A percentile compares a stretch with the other conserved stretches of the same genome.
These are phyloP conservation scores for Pittosporum tobira DNA, from an alignment of 129 eudicot genomes.

Conservation along the genomic window DNA sequence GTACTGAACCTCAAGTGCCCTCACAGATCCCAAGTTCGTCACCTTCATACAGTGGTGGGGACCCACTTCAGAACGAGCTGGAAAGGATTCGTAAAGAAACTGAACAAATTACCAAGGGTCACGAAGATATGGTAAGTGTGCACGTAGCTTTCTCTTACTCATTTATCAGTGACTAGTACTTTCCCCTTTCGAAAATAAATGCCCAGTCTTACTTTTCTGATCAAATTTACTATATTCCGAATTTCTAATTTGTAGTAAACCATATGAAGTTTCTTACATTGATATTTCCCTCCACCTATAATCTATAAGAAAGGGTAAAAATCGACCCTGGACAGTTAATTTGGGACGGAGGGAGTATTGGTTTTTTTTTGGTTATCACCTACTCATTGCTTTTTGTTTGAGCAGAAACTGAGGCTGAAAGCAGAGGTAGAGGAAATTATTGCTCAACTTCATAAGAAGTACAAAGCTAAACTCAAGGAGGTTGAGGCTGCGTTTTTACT, in stretches of 20 bases:
- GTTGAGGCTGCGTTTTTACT: slow-evolving; percentile 38
- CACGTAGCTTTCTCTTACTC: not conserved
- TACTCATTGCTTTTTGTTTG: slow-evolving; percentile 15
- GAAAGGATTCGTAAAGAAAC: slow-evolving; percentile 39
- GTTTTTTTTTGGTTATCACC: slow-evolving; percentile 8
- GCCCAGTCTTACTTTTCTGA: not conserved
- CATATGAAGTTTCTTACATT: too few relatives aligned
- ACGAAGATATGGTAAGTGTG: slow-evolving; percentile 45
- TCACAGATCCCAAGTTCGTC: slow-evolving; percentile 13
- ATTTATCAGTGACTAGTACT: not conserved
- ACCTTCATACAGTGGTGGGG: slow-evolving; percentile 15
- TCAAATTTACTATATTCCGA: too few relatives aligned
- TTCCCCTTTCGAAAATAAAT: too few relatives aligned
- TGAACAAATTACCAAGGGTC: slow-evolving; percentile 22
- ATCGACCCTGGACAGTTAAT: too few relatives aligned
- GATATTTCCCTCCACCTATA: too few relatives aligned
- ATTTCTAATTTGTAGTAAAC: too few relatives aligned
- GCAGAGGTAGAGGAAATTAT: slow-evolving; percentile 46
- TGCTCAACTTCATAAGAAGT: slow-evolving; percentile 42
- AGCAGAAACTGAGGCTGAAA: slow-evolving; percentile 52
- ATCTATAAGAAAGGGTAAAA: too few relatives aligned
- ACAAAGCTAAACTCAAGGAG: slow-evolving; percentile 44
- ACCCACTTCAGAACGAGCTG: slow-evolving; percentile 59
- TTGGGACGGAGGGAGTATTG: too few relatives aligned
- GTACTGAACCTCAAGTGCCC: slow-evolving; percentile 15